Base-by-base conservation (phyloP, 768 basidiomycete genomes). In the Lyophyllum semitale region DNA sequence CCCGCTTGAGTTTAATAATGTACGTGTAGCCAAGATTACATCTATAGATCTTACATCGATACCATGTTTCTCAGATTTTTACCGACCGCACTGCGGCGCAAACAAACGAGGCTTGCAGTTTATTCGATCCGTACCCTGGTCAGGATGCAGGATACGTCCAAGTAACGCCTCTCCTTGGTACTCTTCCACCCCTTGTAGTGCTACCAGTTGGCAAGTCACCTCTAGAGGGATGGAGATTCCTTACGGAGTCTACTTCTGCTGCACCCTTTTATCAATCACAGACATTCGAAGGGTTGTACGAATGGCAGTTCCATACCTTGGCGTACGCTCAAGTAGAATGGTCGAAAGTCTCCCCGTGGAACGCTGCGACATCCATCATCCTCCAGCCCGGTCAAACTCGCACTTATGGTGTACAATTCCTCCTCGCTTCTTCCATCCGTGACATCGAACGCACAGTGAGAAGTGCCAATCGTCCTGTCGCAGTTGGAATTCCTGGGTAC, bases 161-260 rank as follows among this genome's bases (percentile, higher is more conserved):
- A 65, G 73, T 75, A 0, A 80, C 81, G 0, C 83, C 83, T 18
- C 71, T 84, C 8, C 73, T 84, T 6, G 82, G 82, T 1, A 83
- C 81, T 1, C 71, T 81, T 23, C 78, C 78, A 0, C 80, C 82
- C 0, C 72, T 84, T 11, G 71, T 83, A 17, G 80, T 83, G 3
- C 60, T 75, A 6, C 81, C 81, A 0, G 76, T 73, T 20, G 74
- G 70, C 0, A 66, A 71, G 41, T 77, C 76, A 8, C 82, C 83
- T n/a, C 66, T 84, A 18, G 83, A 84, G 65, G 83, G 82, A 23
- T 84, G 82, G 82, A 71, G 82, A 29, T 83, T 83, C 64, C 75
- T 84, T 48, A 73, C 77, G 2, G 82, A 83, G 62, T 72, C 74
- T 20, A 82, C 80, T 0, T 68, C 73, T 3, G 71, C 66, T 1